These are phyloP conservation scores for Amanita jacksonii DNA, from an alignment of 768 basidiomycete species.

Conservation along the genomic window DNA sequence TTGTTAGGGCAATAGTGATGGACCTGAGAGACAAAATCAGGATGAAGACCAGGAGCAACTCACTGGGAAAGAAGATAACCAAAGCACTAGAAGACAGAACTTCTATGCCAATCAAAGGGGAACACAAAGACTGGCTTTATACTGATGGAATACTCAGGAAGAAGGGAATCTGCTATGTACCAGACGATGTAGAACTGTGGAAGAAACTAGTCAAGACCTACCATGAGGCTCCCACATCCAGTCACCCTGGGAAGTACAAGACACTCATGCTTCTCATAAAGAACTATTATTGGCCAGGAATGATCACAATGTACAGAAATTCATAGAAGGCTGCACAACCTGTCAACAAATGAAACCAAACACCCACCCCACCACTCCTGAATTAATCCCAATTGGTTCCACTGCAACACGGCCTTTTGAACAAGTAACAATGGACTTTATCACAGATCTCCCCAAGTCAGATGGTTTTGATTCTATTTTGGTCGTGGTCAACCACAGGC, in stretches of 20 bases:
- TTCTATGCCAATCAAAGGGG: background rate
- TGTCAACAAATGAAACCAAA: slow-evolving; percentile 17
- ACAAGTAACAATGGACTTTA: slow-evolving; percentile 5
- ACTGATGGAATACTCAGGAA: background rate
- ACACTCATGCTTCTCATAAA: background rate
- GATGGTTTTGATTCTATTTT: slow-evolving; percentile 4
- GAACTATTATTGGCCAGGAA: slow-evolving; percentile 17
- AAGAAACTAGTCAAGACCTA: background rate
- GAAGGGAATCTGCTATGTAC: background rate
- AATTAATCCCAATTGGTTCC: background rate
- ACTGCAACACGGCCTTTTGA: background rate
- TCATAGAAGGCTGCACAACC: slow-evolving; percentile 13
- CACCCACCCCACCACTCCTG: slow-evolving; percentile 7
- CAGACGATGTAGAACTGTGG: background rate
- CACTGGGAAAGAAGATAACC: background rate
- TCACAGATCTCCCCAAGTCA: background rate
- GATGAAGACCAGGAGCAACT: background rate
- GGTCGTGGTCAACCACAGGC: slow-evolving; percentile 6
- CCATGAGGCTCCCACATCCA: background rate
- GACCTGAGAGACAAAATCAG: background rate
- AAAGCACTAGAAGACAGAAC: background rate
- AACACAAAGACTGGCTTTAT: background rate
- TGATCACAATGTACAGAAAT: slow-evolving; percentile 12
- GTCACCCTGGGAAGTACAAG: background rate
- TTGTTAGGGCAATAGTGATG: background rate